Evolutionary conservation across 192 early-diverging fungal species (phyloP), one percentile per base, ranked within the genome.

Genomic region (Rhizophagus prolifer): DNA sequence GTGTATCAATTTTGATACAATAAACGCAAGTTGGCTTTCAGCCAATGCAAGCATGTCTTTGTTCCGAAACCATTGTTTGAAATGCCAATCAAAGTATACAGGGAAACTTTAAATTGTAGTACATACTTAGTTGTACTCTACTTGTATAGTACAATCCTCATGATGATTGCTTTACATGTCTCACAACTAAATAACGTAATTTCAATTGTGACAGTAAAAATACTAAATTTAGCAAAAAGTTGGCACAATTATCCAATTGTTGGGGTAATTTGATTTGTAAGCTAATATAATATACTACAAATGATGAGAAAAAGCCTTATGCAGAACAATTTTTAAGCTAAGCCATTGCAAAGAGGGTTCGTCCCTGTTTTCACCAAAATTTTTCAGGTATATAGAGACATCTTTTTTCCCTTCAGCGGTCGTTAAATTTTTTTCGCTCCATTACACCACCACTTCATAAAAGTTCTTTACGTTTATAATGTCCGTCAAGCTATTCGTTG

Each of bases 401-500:
- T 54, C 47, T 21, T 54, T 54, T 19, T 19, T 19, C 14, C 47
- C 9, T 16, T 54, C 47, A n/a, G n/a, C 3, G 19, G 6, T 54
- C 50, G 16, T 21, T 54, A 7, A 14, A 19, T 7, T 8, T 54
- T 54, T 19, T 14, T 54, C 16, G 50, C 50, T 54, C 50, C 50
- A 54, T 54, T 54, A 54, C 50, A 54, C 50, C 50, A 54, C 50
- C 50, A 54, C 50, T 44, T 44, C 19, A 5, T 44, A 5, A n/a
- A 4, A 54, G 50, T 54, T 54, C 50, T 44, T 68, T 38, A 38
- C 6, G 10, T 41, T 30, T 36, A 63, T 74, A 14, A 79, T 76
- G 79, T 77, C 81, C 59, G 70, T 68, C 63, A 89, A 91, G 82
- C 59, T 94, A 58, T 94, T 91, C 79, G 88, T 93, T 50, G 92